Percentiles rank a stretch among this genome's conserved stretches.
Evolutionary conservation across 1,139 yeast genomes (phyloP).

Genomic region (Hansenula sp.): DNA sequence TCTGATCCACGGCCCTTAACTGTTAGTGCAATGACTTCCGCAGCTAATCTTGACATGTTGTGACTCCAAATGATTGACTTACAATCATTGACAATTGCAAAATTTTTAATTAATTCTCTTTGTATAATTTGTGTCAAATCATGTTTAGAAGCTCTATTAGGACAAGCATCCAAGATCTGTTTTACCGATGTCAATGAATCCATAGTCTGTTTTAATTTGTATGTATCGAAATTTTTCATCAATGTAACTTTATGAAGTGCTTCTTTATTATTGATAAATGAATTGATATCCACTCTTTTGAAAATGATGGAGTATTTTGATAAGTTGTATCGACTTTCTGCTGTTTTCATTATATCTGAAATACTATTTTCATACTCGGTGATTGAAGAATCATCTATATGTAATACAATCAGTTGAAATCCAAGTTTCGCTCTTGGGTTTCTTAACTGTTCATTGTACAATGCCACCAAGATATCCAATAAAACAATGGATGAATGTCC

Average conservation of each 20-base stretch:
- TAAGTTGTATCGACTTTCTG: constrained; percentile 24
- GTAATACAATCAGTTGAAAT: constrained; percentile 52
- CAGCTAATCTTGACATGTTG: constrained; percentile 81
- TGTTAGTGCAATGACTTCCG: constrained; percentile 69
- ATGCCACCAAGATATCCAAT: constrained; percentile 58
- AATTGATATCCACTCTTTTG: constrained; percentile 13
- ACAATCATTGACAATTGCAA: constrained; percentile 43
- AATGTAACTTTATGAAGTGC: constrained; percentile 6
- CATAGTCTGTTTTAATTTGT: constrained; percentile 8
- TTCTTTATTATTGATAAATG: constrained; percentile 6
- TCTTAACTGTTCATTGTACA: constrained; percentile 54
- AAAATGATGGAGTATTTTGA: constrained; percentile 18
- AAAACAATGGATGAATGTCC: constrained; percentile 65
- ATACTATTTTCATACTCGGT: constrained; percentile 11
- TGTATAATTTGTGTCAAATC: constrained; percentile 53
- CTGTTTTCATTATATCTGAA: constrained; percentile 12
- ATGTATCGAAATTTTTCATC: constrained; percentile 8
- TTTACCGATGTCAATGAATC: constrained; percentile 7
- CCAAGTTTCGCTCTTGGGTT: constrained; percentile 68
- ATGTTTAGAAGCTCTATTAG: constrained; percentile 56
- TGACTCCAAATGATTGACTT: constrained; percentile 67
- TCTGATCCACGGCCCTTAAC: constrained; percentile 88
- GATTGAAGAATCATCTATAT: constrained; percentile 40
- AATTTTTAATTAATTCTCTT: constrained; percentile 41
- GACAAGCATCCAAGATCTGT: constrained; percentile 25